phyloP scores from a whole-genome alignment of 441 rosid species.

The Geranium incanum region DNA sequence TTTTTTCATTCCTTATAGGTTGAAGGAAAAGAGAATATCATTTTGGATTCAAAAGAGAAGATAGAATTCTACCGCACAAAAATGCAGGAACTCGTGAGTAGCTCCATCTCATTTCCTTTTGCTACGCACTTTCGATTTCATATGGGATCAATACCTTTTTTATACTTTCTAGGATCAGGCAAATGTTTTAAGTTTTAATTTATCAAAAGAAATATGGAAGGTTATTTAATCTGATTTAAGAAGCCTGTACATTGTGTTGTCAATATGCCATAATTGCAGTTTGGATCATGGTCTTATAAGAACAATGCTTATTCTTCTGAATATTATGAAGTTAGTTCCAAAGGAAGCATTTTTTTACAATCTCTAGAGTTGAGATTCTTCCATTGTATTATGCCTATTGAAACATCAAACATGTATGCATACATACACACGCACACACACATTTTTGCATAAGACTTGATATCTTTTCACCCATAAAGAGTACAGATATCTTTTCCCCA shows the following conservation, averaged over 20 bases:
- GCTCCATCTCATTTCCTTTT: conserved; percentile 11
- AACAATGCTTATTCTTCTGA: neutral
- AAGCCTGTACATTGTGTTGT: neutral
- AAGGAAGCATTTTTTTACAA: neutral
- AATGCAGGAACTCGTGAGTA: conserved; percentile 97
- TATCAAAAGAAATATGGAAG: neutral
- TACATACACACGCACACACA: neutral
- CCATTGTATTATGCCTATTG: neutral
- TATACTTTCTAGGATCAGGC: neutral
- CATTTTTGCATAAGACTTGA: neutral
- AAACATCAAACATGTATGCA: too few species aligned
- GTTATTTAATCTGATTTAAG: neutral
- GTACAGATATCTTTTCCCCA: neutral
- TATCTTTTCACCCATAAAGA: neutral
- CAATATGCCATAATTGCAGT: neutral
- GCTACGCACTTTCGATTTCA: conserved; percentile 13
- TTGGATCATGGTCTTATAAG: neutral
- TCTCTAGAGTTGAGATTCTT: neutral
- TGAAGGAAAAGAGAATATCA: conserved; percentile 50
- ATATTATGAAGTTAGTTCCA: neutral
- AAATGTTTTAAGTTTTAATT: neutral
- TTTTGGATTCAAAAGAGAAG: conserved; percentile 90
- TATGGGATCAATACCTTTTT: neutral
- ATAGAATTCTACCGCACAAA: conserved; percentile 79
- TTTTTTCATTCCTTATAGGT: conserved; percentile 36